Evolutionary conservation across 495 filamentous ascomycete genomes (phyloP).

Genomic region (Penicillium samsonianum): DNA sequence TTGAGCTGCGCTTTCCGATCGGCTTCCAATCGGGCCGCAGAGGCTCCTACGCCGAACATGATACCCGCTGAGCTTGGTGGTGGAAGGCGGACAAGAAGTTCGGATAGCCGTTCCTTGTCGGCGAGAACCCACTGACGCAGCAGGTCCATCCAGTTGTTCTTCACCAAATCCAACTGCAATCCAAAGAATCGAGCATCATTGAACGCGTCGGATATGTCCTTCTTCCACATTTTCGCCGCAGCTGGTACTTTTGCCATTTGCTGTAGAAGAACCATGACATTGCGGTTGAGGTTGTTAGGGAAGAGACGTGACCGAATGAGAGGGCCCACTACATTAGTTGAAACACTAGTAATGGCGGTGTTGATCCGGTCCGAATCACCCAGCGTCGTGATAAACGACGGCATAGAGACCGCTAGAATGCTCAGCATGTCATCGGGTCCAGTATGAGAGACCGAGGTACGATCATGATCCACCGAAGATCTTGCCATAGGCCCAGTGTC

Average conservation of each 20-base stretch:
- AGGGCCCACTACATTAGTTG: slow-evolving; percentile 78
- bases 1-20: slow-evolving; percentile 92
- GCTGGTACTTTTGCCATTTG: slow-evolving; percentile 74
- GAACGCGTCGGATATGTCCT: slow-evolving; percentile 87
- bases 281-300: slow-evolving; percentile 78
- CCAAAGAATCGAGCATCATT: slow-evolving; percentile 85
- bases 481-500: slow-evolving; percentile 44
- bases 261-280: slow-evolving; percentile 70
- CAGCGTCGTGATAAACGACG: slow-evolving; percentile 80
- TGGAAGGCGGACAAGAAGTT: slow-evolving; percentile 74
- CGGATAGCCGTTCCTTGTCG: slow-evolving; percentile 86
- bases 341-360: slow-evolving; percentile 74
- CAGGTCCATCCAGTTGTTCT: slow-evolving; percentile 77
- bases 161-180: slow-evolving; percentile 62
- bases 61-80: slow-evolving; percentile 93
- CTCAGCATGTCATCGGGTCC: slow-evolving; percentile 75
- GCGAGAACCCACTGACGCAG: slow-evolving; percentile 76
- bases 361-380: slow-evolving; percentile 83
- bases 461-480: slow-evolving; percentile 48
- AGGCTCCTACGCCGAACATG: slow-evolving; percentile 95
- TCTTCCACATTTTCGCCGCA: slow-evolving; percentile 88
- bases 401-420: slow-evolving; percentile 75
- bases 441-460: slow-evolving; percentile 39
- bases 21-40: slow-evolving; percentile 88
- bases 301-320: slow-evolving; percentile 82